Conservation (phyloP, 164 flowering plant genomes). For the Tetracentron sinense region DNA sequence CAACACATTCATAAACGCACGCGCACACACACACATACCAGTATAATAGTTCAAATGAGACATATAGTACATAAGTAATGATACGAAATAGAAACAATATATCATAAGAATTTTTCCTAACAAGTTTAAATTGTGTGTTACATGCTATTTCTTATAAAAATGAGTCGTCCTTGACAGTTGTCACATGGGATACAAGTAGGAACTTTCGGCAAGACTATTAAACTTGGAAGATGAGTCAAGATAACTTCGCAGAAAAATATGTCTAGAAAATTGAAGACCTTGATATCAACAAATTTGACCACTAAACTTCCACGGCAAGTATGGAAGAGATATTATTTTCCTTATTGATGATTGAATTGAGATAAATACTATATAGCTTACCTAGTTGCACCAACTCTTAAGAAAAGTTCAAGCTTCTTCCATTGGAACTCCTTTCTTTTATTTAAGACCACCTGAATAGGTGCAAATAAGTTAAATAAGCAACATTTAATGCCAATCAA, state of each 20-base stretch:
- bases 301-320: not conserved
- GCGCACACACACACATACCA: too few species aligned
- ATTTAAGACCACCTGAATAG: constrained; percentile 67
- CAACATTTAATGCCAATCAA: not conserved
- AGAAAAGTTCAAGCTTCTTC: constrained; percentile 71
- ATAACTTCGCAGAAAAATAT: not conserved
- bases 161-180: not conserved
- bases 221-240: too few species aligned
- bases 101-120: too few species aligned
- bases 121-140: too few species aligned
- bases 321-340: not conserved
- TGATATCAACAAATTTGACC: not conserved
- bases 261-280: not conserved
- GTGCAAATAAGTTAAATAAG: not conserved
- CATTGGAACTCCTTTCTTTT: constrained; percentile 75
- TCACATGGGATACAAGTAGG: not conserved
- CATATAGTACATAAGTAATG: too few species aligned
- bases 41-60: too few species aligned
- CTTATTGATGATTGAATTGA: not conserved
- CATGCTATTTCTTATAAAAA: not conserved
- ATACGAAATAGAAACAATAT: too few species aligned
- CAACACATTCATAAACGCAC: too few species aligned
- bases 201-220: not conserved
- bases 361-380: constrained; percentile 6
- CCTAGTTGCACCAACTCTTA: constrained; percentile 69